phyloP scores from a whole-genome alignment of 2,329 filamentous ascomycete genomes.

The Penicillium psychrosexuale region DNA sequence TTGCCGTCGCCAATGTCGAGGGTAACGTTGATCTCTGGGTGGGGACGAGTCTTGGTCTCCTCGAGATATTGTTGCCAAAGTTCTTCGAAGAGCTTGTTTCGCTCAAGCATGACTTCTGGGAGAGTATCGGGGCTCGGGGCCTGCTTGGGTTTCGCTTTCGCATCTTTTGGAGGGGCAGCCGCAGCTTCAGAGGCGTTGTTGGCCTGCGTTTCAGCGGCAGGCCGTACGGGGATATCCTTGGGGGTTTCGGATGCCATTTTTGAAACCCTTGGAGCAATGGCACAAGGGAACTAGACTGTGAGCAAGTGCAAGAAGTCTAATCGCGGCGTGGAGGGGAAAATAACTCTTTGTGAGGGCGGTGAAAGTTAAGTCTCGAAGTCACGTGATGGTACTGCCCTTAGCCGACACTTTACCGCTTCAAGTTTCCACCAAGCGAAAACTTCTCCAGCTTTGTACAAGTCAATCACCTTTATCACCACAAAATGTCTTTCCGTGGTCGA shows the following conservation, averaged over 20 bases:
- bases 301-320: constrained; percentile 13
- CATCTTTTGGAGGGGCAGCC: constrained; percentile 35
- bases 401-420: constrained; percentile 44
- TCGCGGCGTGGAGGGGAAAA: constrained; percentile 22
- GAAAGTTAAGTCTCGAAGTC: constrained; percentile 32
- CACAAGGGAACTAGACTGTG: constrained; percentile 24
- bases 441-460: constrained; percentile 31
- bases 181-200: constrained; percentile 20
- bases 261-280: constrained; percentile 12
- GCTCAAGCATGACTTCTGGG: constrained; percentile 76
- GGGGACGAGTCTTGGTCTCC: constrained; percentile 58
- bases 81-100: constrained; percentile 82
- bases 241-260: constrained; percentile 36
- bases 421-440: constrained; percentile 45
- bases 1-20: constrained; percentile 44
- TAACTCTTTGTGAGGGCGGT: constrained; percentile 32
- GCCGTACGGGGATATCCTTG: constrained; percentile 38
- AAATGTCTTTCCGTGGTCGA: constrained; percentile 63
- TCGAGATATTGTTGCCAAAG: constrained; percentile 81
- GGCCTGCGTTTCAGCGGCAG: constrained; percentile 30
- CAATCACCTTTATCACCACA: constrained; percentile 33
- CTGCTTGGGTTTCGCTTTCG: constrained; percentile 24
- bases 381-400: constrained; percentile 33
- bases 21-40: constrained; percentile 49
- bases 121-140: constrained; percentile 40